A percentile compares a stretch with the other conserved stretches of the same genome.
Evolutionary conservation across 1,139 yeast genomes (phyloP).

Genomic region (Diutina catenulata): DNA sequence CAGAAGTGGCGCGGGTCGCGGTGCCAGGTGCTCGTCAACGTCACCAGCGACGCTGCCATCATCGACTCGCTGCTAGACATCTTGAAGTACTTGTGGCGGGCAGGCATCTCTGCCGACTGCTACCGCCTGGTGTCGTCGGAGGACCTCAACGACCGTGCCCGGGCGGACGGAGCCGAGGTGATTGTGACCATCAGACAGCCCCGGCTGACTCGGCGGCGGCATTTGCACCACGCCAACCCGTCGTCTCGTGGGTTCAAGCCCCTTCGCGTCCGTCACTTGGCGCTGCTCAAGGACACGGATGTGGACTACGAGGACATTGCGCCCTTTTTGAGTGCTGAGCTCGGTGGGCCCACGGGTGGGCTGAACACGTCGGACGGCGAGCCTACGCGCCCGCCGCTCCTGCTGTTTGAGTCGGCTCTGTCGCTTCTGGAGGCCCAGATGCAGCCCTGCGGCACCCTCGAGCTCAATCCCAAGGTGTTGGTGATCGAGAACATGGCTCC

Average conservation of each 20-base stretch:
- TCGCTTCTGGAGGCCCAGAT: not conserved
- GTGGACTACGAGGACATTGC: constrained; percentile 56
- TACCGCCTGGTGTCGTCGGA: constrained; percentile 45
- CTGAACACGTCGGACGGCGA: not conserved
- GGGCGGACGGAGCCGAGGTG: constrained; percentile 62
- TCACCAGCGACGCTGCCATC: constrained; percentile 42
- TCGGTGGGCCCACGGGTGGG: constrained; percentile 11
- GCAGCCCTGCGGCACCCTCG: constrained; percentile 13
- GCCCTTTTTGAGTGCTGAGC: constrained; percentile 33
- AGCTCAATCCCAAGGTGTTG: constrained; percentile 45
- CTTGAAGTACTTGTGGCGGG: constrained; percentile 55
- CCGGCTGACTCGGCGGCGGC: constrained; percentile 4
- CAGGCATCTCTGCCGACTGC: constrained; percentile 62
- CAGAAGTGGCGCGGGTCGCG: constrained; percentile 27
- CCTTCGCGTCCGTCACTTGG: constrained; percentile 53
- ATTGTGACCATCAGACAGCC: constrained; percentile 61
- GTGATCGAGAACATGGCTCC: constrained; percentile 64
- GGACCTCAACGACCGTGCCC: constrained; percentile 55
- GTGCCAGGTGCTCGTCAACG: constrained; percentile 73
- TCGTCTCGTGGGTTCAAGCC: constrained; percentile 55
- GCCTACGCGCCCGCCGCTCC: not conserved
- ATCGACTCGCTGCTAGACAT: constrained; percentile 53
- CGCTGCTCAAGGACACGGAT: constrained; percentile 53
- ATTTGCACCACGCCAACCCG: constrained; percentile 16
- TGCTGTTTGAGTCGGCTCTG: not conserved